Percentiles rank a stretch among this genome's conserved stretches.
phyloP scores from a whole-genome alignment of 2,329 filamentous ascomycete species.

The Trichophyton rubrum region DNA sequence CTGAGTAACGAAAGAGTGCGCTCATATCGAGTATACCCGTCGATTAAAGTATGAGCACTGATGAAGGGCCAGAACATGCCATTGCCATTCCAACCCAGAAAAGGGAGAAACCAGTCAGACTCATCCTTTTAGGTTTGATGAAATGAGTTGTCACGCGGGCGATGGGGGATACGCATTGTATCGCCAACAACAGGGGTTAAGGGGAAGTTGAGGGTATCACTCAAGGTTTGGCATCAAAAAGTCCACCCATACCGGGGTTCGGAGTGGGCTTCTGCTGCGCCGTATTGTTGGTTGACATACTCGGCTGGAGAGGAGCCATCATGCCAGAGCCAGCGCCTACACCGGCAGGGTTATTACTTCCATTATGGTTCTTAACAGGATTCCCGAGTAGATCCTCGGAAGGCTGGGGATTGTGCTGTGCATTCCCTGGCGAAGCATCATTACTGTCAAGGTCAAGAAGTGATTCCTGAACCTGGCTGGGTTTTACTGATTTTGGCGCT shows the following conservation, averaged over 20 bases:
- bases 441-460: constrained; percentile 11
- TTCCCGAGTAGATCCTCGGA: constrained; percentile 14
- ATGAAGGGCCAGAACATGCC: not conserved
- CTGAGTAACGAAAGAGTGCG: not conserved
- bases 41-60: not conserved
- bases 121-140: not conserved
- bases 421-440: constrained; percentile 1
- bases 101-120: not conserved
- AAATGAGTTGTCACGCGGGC: not conserved
- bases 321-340: constrained; percentile 3
- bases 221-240: constrained; percentile 31
- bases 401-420: not conserved
- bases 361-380: constrained; percentile 6
- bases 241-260: constrained; percentile 29
- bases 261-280: constrained; percentile 21
- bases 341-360: not conserved
- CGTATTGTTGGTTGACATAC: constrained; percentile 9
- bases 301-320: constrained; percentile 16
- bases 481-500: constrained; percentile 10
- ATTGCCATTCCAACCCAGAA: not conserved
- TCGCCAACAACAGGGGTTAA: not conserved
- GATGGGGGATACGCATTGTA: not conserved
- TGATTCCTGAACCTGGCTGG: constrained; percentile 3
- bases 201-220: not conserved
- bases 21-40: not conserved